These are phyloP conservation scores for Aspergillus panamensis DNA, from an alignment of 495 filamentous ascomycete species.

Conservation along the genomic window DNA sequence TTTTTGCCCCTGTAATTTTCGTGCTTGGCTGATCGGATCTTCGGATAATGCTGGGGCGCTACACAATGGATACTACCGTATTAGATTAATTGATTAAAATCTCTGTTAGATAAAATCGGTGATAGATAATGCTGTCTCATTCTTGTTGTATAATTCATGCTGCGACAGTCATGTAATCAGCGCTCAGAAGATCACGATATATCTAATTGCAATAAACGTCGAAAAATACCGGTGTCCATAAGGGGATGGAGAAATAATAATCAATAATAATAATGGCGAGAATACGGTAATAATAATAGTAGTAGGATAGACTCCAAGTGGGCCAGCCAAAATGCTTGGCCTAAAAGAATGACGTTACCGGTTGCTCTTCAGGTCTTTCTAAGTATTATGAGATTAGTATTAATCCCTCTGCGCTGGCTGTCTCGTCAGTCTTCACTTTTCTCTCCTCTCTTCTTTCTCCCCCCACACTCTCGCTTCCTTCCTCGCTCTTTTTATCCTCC, in stretches of 20 bases:
- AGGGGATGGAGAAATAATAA: no score
- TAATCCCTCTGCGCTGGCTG: no score
- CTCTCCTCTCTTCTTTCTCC: neutral
- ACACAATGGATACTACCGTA: neutral
- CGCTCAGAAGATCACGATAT: no score
- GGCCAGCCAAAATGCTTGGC: neutral
- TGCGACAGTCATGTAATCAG: no score
- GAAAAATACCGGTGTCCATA: no score
- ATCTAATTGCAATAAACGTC: no score
- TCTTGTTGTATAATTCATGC: no score
- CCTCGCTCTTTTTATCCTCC: neutral
- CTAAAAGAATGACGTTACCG: neutral
- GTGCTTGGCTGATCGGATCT: constrained; percentile 1
- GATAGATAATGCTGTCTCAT: no score
- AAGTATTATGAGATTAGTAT: neutral
- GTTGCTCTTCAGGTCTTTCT: neutral
- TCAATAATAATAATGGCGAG: no score
- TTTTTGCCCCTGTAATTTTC: neutral
- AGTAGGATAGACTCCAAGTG: neutral
- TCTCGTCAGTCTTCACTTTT: neutral
- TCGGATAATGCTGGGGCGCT: neutral
- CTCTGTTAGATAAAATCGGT: no score
- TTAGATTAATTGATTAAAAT: no score
- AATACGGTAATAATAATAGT: neutral
- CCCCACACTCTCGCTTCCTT: neutral